phyloP scores from a whole-genome alignment of 1,284 basidiomycete genomes.

The Boletellus deceptivus region DNA sequence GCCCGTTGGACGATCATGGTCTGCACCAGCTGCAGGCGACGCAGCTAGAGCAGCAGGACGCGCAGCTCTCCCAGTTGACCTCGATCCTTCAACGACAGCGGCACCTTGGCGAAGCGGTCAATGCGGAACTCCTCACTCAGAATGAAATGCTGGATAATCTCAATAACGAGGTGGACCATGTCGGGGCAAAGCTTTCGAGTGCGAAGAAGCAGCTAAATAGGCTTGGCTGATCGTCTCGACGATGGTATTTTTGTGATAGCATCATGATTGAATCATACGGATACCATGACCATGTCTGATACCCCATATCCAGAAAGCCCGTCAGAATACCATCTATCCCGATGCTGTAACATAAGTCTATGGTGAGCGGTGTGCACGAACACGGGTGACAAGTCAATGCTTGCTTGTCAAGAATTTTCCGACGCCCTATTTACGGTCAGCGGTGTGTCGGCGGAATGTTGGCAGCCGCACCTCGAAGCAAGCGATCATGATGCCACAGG shows the following conservation, averaged over 20 bases:
- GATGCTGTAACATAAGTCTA: constrained; percentile 22
- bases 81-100: constrained; percentile 84
- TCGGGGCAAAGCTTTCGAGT: constrained; percentile 72
- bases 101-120: constrained; percentile 86
- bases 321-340: constrained; percentile 13
- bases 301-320: constrained; percentile 9
- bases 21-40: constrained; percentile 77
- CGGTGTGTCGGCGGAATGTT: not conserved
- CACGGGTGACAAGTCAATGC: constrained; percentile 16
- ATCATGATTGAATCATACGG: constrained; percentile 8
- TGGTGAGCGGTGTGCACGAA: constrained; percentile 13
- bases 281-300: constrained; percentile 22
- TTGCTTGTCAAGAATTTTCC: constrained; percentile 45
- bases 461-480: constrained; percentile 76
- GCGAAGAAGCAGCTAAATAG: constrained; percentile 82
- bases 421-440: constrained; percentile 45
- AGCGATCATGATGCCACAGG: constrained; percentile 97
- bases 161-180: constrained; percentile 68
- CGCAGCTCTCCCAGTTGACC: constrained; percentile 75
- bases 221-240: constrained; percentile 45
- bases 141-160: constrained; percentile 86
- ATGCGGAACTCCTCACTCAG: constrained; percentile 80
- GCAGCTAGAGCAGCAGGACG: constrained; percentile 84
- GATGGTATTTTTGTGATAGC: constrained; percentile 1
- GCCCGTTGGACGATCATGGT: constrained; percentile 83